These are phyloP conservation scores for Agaricus blazei DNA, from an alignment of 768 basidiomycete genomes.

Conservation along the genomic window DNA sequence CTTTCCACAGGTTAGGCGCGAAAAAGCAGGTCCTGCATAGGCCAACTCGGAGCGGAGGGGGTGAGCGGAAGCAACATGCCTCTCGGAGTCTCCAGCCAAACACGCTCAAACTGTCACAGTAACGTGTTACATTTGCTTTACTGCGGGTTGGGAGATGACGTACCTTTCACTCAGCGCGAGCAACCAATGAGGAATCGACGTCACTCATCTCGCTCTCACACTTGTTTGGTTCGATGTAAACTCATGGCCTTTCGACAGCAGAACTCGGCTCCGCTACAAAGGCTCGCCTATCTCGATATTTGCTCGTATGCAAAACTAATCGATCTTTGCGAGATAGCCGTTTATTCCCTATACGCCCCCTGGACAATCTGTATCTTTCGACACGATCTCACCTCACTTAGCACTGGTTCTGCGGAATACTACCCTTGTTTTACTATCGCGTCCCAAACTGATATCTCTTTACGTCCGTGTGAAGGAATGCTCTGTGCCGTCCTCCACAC, in stretches of 20 bases:
- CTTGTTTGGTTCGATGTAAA: too few species aligned
- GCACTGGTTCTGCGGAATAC: slow-evolving; percentile 10
- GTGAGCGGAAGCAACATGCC: not conserved
- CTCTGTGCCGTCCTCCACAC: too few species aligned
- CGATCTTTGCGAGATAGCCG: too few species aligned
- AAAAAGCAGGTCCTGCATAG: not conserved
- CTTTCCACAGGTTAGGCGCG: not conserved
- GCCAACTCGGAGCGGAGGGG: not conserved
- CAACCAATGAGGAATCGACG: too few species aligned
- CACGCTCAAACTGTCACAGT: not conserved
- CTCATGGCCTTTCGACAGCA: too few species aligned
- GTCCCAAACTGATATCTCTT: slow-evolving; percentile 28
- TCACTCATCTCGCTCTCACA: too few species aligned
- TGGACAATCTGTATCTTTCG: too few species aligned
- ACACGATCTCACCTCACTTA: not conserved
- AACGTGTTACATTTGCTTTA: not conserved
- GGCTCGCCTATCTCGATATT: too few species aligned
- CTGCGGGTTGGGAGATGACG: slow-evolving; percentile 46
- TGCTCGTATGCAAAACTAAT: too few species aligned
- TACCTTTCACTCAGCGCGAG: not conserved
- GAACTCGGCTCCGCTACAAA: too few species aligned
- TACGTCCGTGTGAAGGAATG: slow-evolving; percentile 15
- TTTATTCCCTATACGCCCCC: too few species aligned
- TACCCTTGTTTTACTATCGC: slow-evolving; percentile 27
- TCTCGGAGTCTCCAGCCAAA: slow-evolving; percentile 2